A percentile compares a stretch with the other conserved stretches of the same genome.
These are phyloP conservation scores for Aspergillus sp. DNA, from an alignment of 2,329 filamentous ascomycete species.

Conservation along the genomic window DNA sequence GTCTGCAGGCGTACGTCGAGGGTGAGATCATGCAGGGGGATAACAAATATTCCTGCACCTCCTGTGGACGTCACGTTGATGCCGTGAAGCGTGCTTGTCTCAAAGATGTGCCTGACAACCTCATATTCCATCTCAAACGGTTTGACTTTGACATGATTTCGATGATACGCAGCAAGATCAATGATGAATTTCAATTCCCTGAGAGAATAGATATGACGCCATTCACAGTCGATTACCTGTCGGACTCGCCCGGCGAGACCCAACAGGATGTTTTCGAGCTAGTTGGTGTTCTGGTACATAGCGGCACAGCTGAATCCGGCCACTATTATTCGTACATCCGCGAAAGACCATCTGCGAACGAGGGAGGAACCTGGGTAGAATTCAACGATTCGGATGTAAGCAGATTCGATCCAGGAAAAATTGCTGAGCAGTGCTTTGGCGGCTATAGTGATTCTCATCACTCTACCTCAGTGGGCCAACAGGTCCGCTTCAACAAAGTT, in stretches of 20 bases:
- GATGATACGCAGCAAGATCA: slow-evolving; percentile 85
- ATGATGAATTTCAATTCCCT: slow-evolving; percentile 91
- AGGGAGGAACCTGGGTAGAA: slow-evolving; percentile 70
- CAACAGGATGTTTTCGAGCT: slow-evolving; percentile 82
- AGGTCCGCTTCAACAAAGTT: slow-evolving; percentile 61
- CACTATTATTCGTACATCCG: slow-evolving; percentile 98
- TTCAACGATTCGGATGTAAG: slow-evolving; percentile 90
- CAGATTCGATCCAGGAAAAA: slow-evolving; percentile 69
- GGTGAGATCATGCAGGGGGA: slow-evolving; percentile 97
- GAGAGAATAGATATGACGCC: slow-evolving; percentile 78
- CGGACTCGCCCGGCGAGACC: slow-evolving; percentile 56
- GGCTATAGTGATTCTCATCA: slow-evolving; percentile 59
- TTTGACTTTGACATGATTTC: slow-evolving; percentile 58
- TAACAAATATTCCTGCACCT: slow-evolving; percentile 97
- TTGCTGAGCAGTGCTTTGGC: slow-evolving; percentile 80
- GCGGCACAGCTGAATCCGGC: slow-evolving; percentile 87
- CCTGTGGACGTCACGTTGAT: slow-evolving; percentile 83
- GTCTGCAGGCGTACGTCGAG: slow-evolving; percentile 90
- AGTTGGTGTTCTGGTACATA: slow-evolving; percentile 91
- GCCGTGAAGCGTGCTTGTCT: slow-evolving; percentile 87
- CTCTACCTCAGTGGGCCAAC: slow-evolving; percentile 44
- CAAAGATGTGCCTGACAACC: slow-evolving; percentile 87
- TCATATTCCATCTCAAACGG: slow-evolving; percentile 88
- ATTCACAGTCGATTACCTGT: slow-evolving; percentile 85
- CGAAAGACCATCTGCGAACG: slow-evolving; percentile 62